Evolutionary conservation across 163 green algal genomes (phyloP).

Genomic region (Scenedesmus sp.): DNA sequence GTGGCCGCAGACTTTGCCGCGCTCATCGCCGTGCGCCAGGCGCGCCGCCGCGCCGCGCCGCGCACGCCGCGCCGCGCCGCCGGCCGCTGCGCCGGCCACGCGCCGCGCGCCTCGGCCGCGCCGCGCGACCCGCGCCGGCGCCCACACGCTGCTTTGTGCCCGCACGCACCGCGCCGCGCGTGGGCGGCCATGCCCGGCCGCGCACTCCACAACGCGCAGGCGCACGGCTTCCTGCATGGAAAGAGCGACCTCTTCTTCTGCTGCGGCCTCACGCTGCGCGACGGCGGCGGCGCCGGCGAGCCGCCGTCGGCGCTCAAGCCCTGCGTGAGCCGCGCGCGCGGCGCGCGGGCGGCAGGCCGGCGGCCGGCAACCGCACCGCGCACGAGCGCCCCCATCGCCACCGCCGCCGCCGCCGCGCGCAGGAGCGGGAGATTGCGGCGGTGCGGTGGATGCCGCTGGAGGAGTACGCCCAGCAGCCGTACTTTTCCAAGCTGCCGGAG

Average conservation of each 20-base stretch:
- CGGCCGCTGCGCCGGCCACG: too few relatives aligned
- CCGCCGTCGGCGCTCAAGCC: neutral
- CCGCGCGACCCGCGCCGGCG: too few relatives aligned
- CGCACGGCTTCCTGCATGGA: slow-evolving; percentile 65
- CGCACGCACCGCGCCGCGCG: too few relatives aligned
- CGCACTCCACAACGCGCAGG: slow-evolving; percentile 30
- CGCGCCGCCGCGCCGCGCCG: slow-evolving; percentile 32
- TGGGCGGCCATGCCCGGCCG: slow-evolving; percentile 17
- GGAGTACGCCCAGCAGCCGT: slow-evolving; percentile 21
- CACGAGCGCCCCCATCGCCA: neutral
- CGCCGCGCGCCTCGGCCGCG: too few relatives aligned
- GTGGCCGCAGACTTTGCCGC: slow-evolving; percentile 44
- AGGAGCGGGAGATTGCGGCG: slow-evolving; percentile 40
- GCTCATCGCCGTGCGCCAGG: slow-evolving; percentile 53
- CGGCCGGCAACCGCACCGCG: too few relatives aligned
- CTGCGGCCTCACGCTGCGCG: slow-evolving; percentile 18
- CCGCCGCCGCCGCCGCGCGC: too few relatives aligned
- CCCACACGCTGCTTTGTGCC: too few relatives aligned
- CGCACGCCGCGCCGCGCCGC: too few relatives aligned
- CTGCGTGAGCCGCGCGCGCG: neutral
- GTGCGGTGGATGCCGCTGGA: slow-evolving; percentile 34
- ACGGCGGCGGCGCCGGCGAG: neutral
- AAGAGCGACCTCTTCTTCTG: slow-evolving; percentile 69
- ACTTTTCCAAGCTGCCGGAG: slow-evolving; percentile 14
- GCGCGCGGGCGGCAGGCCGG: too few relatives aligned